phyloP scores from a whole-genome alignment of 805 yeast genomes.

The Dipodascus albidus region DNA sequence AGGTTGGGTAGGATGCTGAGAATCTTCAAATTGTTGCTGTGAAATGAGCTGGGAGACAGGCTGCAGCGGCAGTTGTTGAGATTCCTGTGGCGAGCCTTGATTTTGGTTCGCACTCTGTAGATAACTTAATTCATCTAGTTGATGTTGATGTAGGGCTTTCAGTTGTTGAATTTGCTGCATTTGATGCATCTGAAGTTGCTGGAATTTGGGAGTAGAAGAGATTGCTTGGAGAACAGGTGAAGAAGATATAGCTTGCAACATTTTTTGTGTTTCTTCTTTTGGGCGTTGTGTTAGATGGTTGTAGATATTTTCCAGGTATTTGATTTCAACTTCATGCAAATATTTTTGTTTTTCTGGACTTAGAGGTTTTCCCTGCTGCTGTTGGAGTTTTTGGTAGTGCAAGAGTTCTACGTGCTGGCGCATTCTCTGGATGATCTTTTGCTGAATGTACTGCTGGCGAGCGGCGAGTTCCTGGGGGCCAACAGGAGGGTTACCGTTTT shows the following conservation, averaged over 20 bases:
- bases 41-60: slow-evolving; percentile 4
- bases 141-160: not conserved
- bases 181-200: not conserved
- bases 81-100: slow-evolving; percentile 14
- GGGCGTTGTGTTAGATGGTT: not conserved
- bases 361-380: not conserved
- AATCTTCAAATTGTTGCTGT: not conserved
- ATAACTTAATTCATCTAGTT: not conserved
- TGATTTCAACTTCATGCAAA: not conserved
- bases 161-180: not conserved
- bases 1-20: not conserved
- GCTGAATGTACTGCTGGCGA: not conserved
- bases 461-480: slow-evolving; percentile 1
- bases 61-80: slow-evolving; percentile 15
- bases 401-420: not conserved
- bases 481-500: not conserved
- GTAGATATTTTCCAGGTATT: not conserved
- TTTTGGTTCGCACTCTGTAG: not conserved
- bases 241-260: not conserved
- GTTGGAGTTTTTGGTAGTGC: not conserved
- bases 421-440: not conserved
- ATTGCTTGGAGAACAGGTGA: not conserved
- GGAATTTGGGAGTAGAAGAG: not conserved
- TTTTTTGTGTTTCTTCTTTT: not conserved
- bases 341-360: not conserved